phyloP scores from a whole-genome alignment of 1,284 basidiomycete species.

The Austroboletus niveus region DNA sequence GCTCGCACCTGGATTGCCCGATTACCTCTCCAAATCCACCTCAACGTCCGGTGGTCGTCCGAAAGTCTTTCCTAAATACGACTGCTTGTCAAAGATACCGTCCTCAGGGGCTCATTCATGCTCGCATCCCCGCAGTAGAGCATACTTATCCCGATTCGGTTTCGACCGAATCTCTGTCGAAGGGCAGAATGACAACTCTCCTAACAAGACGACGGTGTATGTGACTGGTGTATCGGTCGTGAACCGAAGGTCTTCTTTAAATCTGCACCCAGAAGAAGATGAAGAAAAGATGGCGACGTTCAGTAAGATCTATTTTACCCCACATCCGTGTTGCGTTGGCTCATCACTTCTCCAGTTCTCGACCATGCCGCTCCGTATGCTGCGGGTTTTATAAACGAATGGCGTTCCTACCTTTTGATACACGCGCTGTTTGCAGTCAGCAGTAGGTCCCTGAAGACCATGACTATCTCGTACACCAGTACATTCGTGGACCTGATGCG shows the following conservation, averaged over 20 bases:
- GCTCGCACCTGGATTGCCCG: conserved; percentile 23
- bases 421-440: conserved; percentile 21
- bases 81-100: too few species aligned
- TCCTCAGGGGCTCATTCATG: too few species aligned
- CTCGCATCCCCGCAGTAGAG: too few species aligned
- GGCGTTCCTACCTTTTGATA: conserved; percentile 21
- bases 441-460: conserved; percentile 9
- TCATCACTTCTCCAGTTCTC: conserved; percentile 5
- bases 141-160: too few species aligned
- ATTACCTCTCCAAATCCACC: conserved; percentile 15
- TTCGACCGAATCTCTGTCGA: too few species aligned
- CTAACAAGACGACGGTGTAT: too few species aligned
- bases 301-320: conserved; percentile 7
- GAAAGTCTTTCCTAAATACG: too few species aligned
- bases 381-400: conserved; percentile 13
- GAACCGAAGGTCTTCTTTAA: too few species aligned
- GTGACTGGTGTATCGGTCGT: too few species aligned
- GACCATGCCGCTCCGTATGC: conserved; percentile 20
- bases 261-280: too few species aligned
- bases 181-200: too few species aligned
- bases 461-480: conserved; percentile 8
- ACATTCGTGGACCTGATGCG: conserved; percentile 18
- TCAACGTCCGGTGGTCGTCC: conserved; percentile 16
- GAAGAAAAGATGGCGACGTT: conserved; percentile 12
- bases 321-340: neutral